Percentiles rank a stretch among this genome's conserved stretches.
Evolutionary conservation across 495 filamentous ascomycete species (phyloP).

Genomic region (Podospora sp.): DNA sequence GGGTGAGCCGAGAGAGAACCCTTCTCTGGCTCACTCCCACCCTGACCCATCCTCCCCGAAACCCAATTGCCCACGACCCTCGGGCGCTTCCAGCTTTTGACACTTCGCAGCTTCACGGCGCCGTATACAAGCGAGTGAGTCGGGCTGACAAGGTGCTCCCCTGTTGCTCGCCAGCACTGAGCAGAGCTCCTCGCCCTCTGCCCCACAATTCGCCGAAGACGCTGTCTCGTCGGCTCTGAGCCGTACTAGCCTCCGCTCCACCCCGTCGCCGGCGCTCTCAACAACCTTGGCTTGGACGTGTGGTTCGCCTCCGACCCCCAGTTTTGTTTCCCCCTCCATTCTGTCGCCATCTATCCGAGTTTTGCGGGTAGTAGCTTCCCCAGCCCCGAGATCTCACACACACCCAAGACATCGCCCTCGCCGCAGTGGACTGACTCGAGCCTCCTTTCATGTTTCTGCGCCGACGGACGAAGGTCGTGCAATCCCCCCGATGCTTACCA

Average conservation of each 20-base stretch:
- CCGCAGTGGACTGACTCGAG: neutral
- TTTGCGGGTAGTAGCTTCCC: conserved; percentile 15
- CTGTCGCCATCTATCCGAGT: conserved; percentile 15
- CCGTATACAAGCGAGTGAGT: conserved; percentile 10
- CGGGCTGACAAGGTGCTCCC: conserved; percentile 23
- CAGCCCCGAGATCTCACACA: conserved; percentile 1
- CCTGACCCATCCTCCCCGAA: conserved; percentile 9
- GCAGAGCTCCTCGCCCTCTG: conserved; percentile 23
- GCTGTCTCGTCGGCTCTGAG: conserved; percentile 22
- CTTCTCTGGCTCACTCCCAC: neutral
- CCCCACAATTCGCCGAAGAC: conserved; percentile 39
- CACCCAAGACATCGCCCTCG: neutral
- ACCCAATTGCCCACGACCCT: neutral
- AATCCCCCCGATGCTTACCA: conserved; percentile 25
- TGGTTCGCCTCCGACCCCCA: conserved; percentile 29
- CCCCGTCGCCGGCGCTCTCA: conserved; percentile 19
- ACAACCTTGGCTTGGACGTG: conserved; percentile 19
- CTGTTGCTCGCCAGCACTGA: conserved; percentile 16
- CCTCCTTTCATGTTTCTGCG: conserved; percentile 1
- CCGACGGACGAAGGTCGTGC: conserved; percentile 15
- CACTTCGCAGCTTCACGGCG: neutral
- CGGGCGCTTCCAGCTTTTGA: neutral
- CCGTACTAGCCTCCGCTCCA: conserved; percentile 15
- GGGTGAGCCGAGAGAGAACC: conserved; percentile 23
- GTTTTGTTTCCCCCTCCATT: conserved; percentile 28